Percentiles rank a stretch among this genome's conserved stretches.
phyloP scores from a whole-genome alignment of 495 filamentous ascomycete genomes.

The Coniosporium apollinis region DNA sequence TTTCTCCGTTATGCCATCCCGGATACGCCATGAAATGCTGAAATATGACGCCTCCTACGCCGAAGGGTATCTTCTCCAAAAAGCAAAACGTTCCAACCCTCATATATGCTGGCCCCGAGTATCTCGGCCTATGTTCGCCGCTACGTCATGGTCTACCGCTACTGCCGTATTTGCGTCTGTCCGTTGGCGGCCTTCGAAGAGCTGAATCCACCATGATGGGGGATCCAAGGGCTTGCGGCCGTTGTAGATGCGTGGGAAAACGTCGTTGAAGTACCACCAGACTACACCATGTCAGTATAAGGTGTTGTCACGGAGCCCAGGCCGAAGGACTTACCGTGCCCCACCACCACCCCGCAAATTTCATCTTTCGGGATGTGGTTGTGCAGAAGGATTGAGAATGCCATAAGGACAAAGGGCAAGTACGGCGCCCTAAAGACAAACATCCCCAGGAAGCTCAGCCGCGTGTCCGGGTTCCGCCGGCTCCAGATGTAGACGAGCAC shows the following conservation, averaged over 20 bases:
- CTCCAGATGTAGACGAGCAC: slow-evolving; percentile 98
- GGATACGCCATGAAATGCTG: too few relatives aligned
- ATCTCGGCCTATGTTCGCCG: slow-evolving; percentile 9
- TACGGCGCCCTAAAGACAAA: slow-evolving; percentile 88
- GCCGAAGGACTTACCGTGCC: slow-evolving; percentile 40
- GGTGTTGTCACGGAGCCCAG: neutral
- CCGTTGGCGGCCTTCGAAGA: slow-evolving; percentile 46
- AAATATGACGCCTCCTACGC: too few relatives aligned
- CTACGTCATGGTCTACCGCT: slow-evolving; percentile 11
- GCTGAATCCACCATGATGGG: slow-evolving; percentile 73
- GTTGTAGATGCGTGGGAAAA: slow-evolving; percentile 79
- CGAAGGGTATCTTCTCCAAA: too few relatives aligned
- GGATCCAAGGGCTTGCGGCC: slow-evolving; percentile 80
- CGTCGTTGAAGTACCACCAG: slow-evolving; percentile 96
- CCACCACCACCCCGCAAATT: slow-evolving; percentile 80
- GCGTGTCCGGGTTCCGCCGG: slow-evolving; percentile 77
- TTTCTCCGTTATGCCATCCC: too few relatives aligned
- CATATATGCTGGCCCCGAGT: too few relatives aligned
- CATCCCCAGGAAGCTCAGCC: slow-evolving; percentile 78
- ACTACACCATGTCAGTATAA: slow-evolving; percentile 24
- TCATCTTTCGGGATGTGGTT: slow-evolving; percentile 85
- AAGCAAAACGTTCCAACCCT: too few relatives aligned
- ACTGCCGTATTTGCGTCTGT: neutral
- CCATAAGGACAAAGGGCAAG: slow-evolving; percentile 91
- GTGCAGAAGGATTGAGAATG: slow-evolving; percentile 71